Conservation (phyloP, 2,329 filamentous ascomycete genomes). For the Daldinia sp. region DNA sequence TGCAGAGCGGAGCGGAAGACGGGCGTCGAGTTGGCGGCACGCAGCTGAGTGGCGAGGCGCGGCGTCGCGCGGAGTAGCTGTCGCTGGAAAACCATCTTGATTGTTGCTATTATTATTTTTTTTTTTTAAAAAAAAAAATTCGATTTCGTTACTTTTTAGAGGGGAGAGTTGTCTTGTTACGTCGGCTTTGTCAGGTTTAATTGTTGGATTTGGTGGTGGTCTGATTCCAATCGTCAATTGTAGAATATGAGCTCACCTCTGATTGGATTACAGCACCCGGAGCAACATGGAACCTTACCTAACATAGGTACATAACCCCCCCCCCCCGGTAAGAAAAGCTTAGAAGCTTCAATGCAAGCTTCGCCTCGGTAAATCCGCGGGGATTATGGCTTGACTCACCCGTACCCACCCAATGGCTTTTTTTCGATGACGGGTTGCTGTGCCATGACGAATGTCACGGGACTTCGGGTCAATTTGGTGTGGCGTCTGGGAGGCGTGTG, state of each 20-base stretch:
- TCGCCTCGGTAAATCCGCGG: constrained; percentile 48
- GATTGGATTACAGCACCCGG: constrained; percentile 18
- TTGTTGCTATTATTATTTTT: constrained; percentile 8
- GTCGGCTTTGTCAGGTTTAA: constrained; percentile 64
- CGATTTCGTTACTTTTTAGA: constrained; percentile 18
- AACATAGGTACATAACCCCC: too few relatives aligned
- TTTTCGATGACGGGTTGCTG: background rate
- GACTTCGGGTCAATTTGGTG: constrained; percentile 50
- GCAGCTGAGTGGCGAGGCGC: constrained; percentile 72
- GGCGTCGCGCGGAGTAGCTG: constrained; percentile 71
- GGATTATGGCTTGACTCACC: constrained; percentile 22
- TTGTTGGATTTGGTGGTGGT: constrained; percentile 19
- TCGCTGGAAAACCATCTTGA: constrained; percentile 74
- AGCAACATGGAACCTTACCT: background rate
- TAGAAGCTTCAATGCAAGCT: background rate
- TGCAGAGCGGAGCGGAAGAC: constrained; percentile 69
- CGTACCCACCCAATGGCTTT: background rate
- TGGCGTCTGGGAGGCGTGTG: constrained; percentile 31
- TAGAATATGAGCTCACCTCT: constrained; percentile 49
- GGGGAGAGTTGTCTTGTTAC: constrained; percentile 53
- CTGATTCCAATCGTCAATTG: constrained; percentile 33
- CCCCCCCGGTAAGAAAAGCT: background rate
- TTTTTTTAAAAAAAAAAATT: constrained; percentile 37
- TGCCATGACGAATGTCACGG: constrained; percentile 43
- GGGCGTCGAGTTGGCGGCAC: constrained; percentile 56